Conservation (phyloP, 2,329 filamentous ascomycete species). For the Botryotinia calthae region DNA sequence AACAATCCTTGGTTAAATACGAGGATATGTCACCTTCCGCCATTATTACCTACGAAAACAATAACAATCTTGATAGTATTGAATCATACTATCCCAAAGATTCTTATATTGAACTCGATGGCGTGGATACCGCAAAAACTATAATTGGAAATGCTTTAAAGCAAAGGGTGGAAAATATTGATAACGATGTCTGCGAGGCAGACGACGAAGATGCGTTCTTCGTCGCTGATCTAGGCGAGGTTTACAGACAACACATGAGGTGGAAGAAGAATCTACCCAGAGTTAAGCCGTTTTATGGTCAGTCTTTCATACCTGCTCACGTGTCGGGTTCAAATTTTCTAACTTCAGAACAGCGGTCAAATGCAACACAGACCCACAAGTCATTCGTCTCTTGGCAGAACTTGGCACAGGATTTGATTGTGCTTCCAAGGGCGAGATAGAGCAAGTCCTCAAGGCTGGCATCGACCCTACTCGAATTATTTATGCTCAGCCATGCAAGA, state of each 20-base stretch:
- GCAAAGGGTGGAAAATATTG: conserved; percentile 77
- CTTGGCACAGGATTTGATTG: conserved; percentile 97
- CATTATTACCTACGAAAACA: conserved; percentile 50
- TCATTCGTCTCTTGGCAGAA: conserved; percentile 81
- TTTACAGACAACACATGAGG: conserved; percentile 96
- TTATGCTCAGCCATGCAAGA: conserved; percentile 99
- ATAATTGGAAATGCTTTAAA: conserved; percentile 85
- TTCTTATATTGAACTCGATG: conserved; percentile 35
- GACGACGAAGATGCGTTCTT: conserved; percentile 98
- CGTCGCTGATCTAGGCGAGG: conserved; percentile 94
- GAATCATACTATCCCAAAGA: conserved; percentile 35
- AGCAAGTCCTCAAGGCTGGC: conserved; percentile 80
- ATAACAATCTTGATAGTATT: conserved; percentile 34
- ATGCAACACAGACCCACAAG: conserved; percentile 91
- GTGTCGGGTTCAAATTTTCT: conserved; percentile 17
- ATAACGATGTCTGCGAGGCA: conserved; percentile 82
- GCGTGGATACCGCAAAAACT: conserved; percentile 58
- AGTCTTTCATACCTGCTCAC: conserved; percentile 37
- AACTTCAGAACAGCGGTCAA: conserved; percentile 71
- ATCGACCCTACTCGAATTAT: conserved; percentile 89
- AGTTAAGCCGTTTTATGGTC: conserved; percentile 95
- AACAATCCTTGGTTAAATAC: conserved; percentile 28
- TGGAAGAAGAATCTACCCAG: conserved; percentile 94
- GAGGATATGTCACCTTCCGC: conserved; percentile 67
- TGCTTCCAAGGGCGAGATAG: conserved; percentile 95